A percentile compares a stretch with the other conserved stretches of the same genome.
Conservation (phyloP, 2,329 filamentous ascomycete genomes). For the Purpureocillium takamizusanense region DNA sequence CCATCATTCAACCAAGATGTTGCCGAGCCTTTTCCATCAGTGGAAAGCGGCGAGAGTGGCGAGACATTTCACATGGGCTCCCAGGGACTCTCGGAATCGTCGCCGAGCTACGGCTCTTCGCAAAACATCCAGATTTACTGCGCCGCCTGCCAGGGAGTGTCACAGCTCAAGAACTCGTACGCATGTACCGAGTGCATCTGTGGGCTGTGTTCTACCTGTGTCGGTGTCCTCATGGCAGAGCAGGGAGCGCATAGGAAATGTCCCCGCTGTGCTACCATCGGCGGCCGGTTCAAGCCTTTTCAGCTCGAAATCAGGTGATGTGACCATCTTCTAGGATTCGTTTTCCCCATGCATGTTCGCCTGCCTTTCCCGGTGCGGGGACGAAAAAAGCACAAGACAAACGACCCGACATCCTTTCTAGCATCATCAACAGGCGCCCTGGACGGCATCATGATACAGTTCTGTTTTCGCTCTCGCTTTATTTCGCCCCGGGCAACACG, state of each 20-base stretch:
- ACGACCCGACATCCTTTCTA: too few species aligned
- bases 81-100: constrained; percentile 59
- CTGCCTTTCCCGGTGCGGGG: background rate
- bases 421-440: too few species aligned
- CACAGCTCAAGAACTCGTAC: constrained; percentile 72
- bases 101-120: constrained; percentile 61
- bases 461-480: too few species aligned
- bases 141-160: constrained; percentile 73
- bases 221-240: constrained; percentile 69
- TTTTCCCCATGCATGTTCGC: background rate
- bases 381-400: too few species aligned
- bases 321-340: background rate
- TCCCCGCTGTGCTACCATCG: constrained; percentile 69
- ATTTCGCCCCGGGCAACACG: too few species aligned
- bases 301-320: constrained; percentile 58
- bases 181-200: constrained; percentile 96
- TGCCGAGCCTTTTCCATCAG: constrained; percentile 77
- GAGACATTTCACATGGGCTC: constrained; percentile 64
- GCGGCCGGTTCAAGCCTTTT: constrained; percentile 75
- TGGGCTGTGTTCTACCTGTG: constrained; percentile 81
- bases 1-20: constrained; percentile 60
- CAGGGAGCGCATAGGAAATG: constrained; percentile 69
- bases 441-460: too few species aligned
- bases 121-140: constrained; percentile 86
- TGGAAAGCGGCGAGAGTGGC: constrained; percentile 68